These are phyloP conservation scores for Cryomyces minteri DNA, from an alignment of 495 filamentous ascomycete genomes.

Conservation along the genomic window DNA sequence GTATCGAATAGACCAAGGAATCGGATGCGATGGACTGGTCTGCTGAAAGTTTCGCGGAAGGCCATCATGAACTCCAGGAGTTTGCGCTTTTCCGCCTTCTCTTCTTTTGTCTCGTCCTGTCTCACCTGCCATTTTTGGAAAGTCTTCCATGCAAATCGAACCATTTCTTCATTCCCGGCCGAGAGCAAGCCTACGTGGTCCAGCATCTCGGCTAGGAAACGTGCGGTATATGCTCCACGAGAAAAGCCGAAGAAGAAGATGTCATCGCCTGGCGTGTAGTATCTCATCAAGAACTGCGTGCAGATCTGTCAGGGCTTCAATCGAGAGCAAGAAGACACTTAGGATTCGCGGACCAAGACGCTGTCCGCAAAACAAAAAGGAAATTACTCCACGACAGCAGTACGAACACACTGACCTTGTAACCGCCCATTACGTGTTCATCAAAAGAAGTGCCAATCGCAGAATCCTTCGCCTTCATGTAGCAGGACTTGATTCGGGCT, in stretches of 20 bases:
- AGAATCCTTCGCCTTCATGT: conserved; percentile 67
- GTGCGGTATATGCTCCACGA: conserved; percentile 71
- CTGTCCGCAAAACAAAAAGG: too few species aligned
- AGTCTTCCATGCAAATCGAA: conserved; percentile 72
- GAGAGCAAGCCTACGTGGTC: conserved; percentile 65
- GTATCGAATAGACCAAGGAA: conserved; percentile 58
- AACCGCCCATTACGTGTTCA: conserved; percentile 68
- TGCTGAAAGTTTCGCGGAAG: conserved; percentile 71
- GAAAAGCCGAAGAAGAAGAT: conserved; percentile 76
- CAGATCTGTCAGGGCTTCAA: too few species aligned
- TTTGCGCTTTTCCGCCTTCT: conserved; percentile 39
- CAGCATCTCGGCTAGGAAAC: conserved; percentile 76
- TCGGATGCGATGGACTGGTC: conserved; percentile 53
- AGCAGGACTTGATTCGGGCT: conserved; percentile 54
- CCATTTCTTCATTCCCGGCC: conserved; percentile 77
- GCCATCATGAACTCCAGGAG: conserved; percentile 64
- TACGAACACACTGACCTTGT: conserved; percentile 27
- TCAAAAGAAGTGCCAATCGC: conserved; percentile 72
- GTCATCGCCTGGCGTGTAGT: conserved; percentile 62
- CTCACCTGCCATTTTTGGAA: conserved; percentile 73
- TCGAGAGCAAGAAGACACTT: too few species aligned
- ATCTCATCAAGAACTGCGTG: conserved; percentile 65
- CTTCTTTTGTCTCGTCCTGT: conserved; percentile 32
- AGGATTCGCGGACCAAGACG: too few species aligned
- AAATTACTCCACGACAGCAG: too few species aligned